phyloP scores from a whole-genome alignment of 768 basidiomycete species.

The Kondoa subrosea region DNA sequence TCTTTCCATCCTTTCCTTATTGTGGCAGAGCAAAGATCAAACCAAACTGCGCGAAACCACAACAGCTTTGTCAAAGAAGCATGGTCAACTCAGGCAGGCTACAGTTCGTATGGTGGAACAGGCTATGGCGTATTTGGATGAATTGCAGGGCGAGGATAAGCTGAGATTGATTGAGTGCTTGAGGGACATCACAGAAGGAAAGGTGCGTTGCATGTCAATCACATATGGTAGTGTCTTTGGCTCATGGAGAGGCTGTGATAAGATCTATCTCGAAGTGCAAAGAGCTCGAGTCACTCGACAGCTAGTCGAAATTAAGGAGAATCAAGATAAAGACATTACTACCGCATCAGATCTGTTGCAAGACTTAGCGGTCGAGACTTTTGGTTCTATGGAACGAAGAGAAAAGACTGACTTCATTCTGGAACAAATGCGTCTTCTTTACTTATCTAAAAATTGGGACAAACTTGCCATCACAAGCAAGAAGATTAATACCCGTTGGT shows the following conservation, averaged over 20 bases:
- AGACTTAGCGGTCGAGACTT: conserved; percentile 95
- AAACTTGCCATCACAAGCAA: conserved; percentile 79
- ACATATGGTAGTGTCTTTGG: neutral
- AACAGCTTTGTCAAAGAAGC: conserved; percentile 68
- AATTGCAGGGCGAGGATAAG: conserved; percentile 56
- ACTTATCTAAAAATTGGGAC: conserved; percentile 60
- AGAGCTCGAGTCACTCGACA: conserved; percentile 82
- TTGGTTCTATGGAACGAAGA: conserved; percentile 90
- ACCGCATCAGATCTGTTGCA: conserved; percentile 74
- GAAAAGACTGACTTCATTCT: conserved; percentile 98
- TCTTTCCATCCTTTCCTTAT: conserved; percentile 52
- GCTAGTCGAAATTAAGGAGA: conserved; percentile 71
- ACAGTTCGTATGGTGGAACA: conserved; percentile 84
- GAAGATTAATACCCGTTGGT: conserved; percentile 82
- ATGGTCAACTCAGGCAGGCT: conserved; percentile 82
- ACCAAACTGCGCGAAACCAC: conserved; percentile 38
- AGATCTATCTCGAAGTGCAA: conserved; percentile 95
- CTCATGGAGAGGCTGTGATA: neutral
- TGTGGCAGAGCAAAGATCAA: conserved; percentile 52
- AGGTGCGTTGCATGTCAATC: conserved; percentile 41
- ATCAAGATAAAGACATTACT: conserved; percentile 38
- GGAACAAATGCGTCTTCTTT: conserved; percentile 87
- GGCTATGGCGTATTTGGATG: conserved; percentile 62
- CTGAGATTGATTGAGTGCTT: conserved; percentile 76
- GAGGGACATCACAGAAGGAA: conserved; percentile 84